These are phyloP conservation scores for Vanrija sp. DNA, from an alignment of 1,284 basidiomycete genomes.

Conservation along the genomic window DNA sequence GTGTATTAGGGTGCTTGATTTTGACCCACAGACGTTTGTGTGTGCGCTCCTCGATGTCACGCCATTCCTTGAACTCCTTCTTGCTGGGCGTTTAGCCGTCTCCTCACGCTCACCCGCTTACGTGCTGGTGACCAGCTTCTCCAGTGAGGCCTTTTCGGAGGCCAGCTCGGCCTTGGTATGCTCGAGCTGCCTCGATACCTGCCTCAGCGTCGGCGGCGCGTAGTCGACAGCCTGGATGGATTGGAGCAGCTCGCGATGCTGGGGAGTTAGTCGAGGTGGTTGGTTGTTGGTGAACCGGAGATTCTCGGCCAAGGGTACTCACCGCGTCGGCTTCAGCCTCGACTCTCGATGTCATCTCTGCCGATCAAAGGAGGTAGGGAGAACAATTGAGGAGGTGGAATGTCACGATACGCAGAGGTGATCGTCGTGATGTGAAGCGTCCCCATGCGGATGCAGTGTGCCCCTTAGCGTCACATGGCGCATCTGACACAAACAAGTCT, in stretches of 20 bases:
- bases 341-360: too few species aligned
- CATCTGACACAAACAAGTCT: too few species aligned
- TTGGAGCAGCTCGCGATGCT: constrained; percentile 22
- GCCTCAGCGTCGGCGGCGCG: constrained; percentile 18
- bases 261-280: not conserved
- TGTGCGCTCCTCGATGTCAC: constrained; percentile 20
- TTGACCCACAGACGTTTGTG: constrained; percentile 21
- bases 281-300: too few species aligned
- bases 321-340: too few species aligned
- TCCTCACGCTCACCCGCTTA: not conserved
- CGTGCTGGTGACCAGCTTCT: constrained; percentile 12
- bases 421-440: too few species aligned
- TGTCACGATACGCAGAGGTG: too few species aligned
- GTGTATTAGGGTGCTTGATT: constrained; percentile 16
- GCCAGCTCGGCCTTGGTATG: constrained; percentile 7
- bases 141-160: constrained; percentile 9
- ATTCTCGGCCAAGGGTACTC: too few species aligned
- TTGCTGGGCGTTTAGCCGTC: not conserved
- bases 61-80: constrained; percentile 23
- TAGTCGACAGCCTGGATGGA: constrained; percentile 21
- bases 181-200: constrained; percentile 14
- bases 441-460: too few species aligned
- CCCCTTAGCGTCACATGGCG: too few species aligned
- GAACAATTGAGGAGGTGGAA: too few species aligned
- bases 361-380: too few species aligned